phyloP scores from a whole-genome alignment of 495 filamentous ascomycete genomes.

The Podospora sp. region DNA sequence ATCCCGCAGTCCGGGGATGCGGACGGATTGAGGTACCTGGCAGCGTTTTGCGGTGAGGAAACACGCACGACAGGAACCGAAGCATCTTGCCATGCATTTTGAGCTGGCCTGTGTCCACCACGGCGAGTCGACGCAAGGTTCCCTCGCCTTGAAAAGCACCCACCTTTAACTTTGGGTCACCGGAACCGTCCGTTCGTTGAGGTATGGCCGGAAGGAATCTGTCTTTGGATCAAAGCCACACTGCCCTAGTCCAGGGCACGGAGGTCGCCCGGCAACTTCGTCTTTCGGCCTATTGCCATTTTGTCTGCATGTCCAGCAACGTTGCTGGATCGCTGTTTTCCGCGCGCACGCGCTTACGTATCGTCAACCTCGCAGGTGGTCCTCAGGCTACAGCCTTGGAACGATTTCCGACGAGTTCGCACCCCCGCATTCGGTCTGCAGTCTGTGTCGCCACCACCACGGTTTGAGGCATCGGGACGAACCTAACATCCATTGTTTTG shows the following conservation, averaged over 20 bases:
- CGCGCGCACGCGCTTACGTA: not conserved
- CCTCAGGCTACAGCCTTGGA: not conserved
- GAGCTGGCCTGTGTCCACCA: constrained; percentile 6
- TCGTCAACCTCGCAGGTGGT: not conserved
- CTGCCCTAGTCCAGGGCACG: not conserved
- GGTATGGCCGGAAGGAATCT: constrained; percentile 12
- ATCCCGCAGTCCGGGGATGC: not conserved
- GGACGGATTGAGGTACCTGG: constrained; percentile 2
- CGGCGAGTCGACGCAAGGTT: not conserved
- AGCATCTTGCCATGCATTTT: not conserved
- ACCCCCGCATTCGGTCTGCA: constrained; percentile 5
- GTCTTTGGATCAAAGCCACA: constrained; percentile 20
- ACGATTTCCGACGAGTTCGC: not conserved
- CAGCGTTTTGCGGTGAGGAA: constrained; percentile 8
- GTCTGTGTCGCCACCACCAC: constrained; percentile 1
- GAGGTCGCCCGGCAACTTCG: not conserved
- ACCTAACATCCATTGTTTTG: not conserved
- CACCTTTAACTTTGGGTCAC: not conserved
- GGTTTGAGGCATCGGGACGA: not conserved
- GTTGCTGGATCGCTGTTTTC: not conserved
- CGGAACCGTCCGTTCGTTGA: not conserved
- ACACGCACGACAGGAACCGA: constrained; percentile 10
- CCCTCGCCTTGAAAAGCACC: not conserved
- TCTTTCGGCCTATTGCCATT: not conserved
- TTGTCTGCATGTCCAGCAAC: not conserved